phyloP scores from a whole-genome alignment of 257 asterid genomes.

The Lavandula angustifolia region DNA sequence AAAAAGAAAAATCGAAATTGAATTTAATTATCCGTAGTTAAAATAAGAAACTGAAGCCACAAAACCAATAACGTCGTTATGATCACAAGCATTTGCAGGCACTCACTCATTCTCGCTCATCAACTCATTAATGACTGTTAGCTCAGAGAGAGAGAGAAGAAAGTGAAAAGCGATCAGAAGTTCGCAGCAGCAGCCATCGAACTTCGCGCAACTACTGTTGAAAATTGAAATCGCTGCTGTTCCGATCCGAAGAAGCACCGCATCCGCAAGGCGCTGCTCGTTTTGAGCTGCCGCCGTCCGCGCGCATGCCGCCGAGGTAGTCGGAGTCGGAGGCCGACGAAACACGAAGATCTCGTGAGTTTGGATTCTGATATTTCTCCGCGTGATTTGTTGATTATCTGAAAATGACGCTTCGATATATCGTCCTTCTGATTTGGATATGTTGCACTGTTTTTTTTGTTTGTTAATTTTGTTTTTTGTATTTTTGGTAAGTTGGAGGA shows the following conservation, averaged over 20 bases:
- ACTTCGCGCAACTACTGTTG: slow-evolving; percentile 29
- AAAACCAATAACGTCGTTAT: slow-evolving; percentile 38
- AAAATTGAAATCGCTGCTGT: slow-evolving; percentile 9
- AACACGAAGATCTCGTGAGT: slow-evolving; percentile 36
- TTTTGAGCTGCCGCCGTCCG: slow-evolving; percentile 25
- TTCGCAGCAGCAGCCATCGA: slow-evolving; percentile 23
- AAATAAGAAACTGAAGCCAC: slow-evolving; percentile 19
- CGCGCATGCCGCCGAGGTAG: slow-evolving; percentile 33
- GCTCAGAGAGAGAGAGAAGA: slow-evolving; percentile 10
- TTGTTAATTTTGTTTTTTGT: background rate
- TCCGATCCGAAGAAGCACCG: slow-evolving; percentile 17
- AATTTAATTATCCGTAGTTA: slow-evolving; percentile 13
- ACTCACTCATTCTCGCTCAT: slow-evolving; percentile 30
- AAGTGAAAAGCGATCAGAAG: slow-evolving; percentile 22
- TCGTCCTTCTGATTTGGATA: slow-evolving; percentile 23
- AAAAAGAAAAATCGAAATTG: background rate
- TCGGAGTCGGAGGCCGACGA: slow-evolving; percentile 6
- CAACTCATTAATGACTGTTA: slow-evolving; percentile 36
- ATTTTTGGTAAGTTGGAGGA: slow-evolving; percentile 48
- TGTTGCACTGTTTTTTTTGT: slow-evolving; percentile 25
- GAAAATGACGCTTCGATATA: slow-evolving; percentile 7
- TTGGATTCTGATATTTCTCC: slow-evolving; percentile 4
- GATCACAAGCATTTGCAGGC: slow-evolving; percentile 45
- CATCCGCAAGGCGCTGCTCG: slow-evolving; percentile 9
- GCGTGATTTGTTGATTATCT: slow-evolving; percentile 4